Conservation (phyloP, 257 asterid species). For the Penstemon newberryi region DNA sequence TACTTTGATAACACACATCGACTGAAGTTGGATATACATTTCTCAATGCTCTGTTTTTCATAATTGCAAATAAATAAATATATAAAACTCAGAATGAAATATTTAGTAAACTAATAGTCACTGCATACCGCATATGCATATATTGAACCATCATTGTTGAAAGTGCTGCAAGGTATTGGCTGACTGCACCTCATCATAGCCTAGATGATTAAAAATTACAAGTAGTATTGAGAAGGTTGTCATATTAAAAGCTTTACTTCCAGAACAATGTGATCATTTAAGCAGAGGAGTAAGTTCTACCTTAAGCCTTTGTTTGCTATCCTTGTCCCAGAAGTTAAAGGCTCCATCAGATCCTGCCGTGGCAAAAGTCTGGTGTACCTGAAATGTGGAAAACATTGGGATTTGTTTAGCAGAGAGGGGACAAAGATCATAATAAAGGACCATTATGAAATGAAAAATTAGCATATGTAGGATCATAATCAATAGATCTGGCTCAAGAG, state of each 20-base stretch:
- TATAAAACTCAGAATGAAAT: slow-evolving; percentile 12
- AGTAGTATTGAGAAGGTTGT: neutral
- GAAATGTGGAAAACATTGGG: slow-evolving; percentile 26
- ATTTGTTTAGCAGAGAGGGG: slow-evolving; percentile 3
- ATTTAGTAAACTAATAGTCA: slow-evolving; percentile 16
- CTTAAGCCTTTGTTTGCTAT: slow-evolving; percentile 96
- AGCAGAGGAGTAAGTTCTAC: slow-evolving; percentile 36
- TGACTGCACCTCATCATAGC: slow-evolving; percentile 86
- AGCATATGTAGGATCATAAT: neutral
- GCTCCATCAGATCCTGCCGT: slow-evolving; percentile 98
- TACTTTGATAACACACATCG: neutral
- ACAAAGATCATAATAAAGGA: neutral
- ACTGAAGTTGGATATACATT: neutral
- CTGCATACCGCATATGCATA: slow-evolving; percentile 76
- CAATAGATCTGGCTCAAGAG: neutral
- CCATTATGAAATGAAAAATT: neutral
- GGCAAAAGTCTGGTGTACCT: slow-evolving; percentile 90
- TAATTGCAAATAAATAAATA: neutral
- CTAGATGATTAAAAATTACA: slow-evolving; percentile 39
- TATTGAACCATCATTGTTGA: slow-evolving; percentile 87
- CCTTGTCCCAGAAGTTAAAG: slow-evolving; percentile 96
- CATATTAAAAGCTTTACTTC: neutral
- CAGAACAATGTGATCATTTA: slow-evolving; percentile 16
- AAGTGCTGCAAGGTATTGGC: slow-evolving; percentile 80
- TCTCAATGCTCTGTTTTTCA: neutral